A percentile compares a stretch with the other conserved stretches of the same genome.
These are phyloP conservation scores for Ustulina deusta DNA, from an alignment of 2,329 filamentous ascomycete species.

Conservation along the genomic window DNA sequence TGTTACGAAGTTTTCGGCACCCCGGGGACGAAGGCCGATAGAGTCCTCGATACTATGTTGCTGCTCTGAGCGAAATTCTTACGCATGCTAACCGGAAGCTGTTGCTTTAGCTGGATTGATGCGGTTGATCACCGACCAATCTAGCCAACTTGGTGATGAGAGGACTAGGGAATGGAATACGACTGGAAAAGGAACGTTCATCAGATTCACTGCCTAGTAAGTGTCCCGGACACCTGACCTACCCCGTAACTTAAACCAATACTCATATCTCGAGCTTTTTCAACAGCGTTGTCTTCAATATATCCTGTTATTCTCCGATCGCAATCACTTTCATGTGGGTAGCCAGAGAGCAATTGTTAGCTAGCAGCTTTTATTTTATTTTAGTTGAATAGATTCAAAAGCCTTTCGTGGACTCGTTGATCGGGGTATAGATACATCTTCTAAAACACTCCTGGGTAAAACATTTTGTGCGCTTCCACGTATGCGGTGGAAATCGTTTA, in stretches of 20 bases:
- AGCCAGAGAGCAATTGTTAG: too few relatives aligned
- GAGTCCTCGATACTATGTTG: slow-evolving; percentile 1
- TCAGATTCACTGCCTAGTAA: slow-evolving; percentile 9
- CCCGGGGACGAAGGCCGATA: slow-evolving; percentile 7
- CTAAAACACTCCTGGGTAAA: too few relatives aligned
- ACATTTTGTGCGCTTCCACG: too few relatives aligned
- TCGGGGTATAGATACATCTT: too few relatives aligned
- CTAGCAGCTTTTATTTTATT: too few relatives aligned
- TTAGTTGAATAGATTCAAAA: too few relatives aligned
- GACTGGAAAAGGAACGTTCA: slow-evolving; percentile 5
- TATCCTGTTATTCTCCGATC: slow-evolving; percentile 6
- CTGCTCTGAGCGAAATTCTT: background rate
- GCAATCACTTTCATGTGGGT: background rate
- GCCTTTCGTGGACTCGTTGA: too few relatives aligned
- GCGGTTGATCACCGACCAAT: background rate
- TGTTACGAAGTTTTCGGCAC: slow-evolving; percentile 12
- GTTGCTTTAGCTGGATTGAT: background rate
- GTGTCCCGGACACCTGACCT: background rate
- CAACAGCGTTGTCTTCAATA: slow-evolving; percentile 6
- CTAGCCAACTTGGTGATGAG: background rate
- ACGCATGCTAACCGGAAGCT: background rate
- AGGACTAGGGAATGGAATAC: slow-evolving; percentile 7
- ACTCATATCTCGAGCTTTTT: background rate
- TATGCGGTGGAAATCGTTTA: too few relatives aligned
- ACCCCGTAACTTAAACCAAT: too few relatives aligned